Percentiles rank a stretch among this genome's conserved stretches.
These are phyloP conservation scores for Aspergillus sp. DNA, from an alignment of 2,329 filamentous ascomycete species.

Conservation along the genomic window DNA sequence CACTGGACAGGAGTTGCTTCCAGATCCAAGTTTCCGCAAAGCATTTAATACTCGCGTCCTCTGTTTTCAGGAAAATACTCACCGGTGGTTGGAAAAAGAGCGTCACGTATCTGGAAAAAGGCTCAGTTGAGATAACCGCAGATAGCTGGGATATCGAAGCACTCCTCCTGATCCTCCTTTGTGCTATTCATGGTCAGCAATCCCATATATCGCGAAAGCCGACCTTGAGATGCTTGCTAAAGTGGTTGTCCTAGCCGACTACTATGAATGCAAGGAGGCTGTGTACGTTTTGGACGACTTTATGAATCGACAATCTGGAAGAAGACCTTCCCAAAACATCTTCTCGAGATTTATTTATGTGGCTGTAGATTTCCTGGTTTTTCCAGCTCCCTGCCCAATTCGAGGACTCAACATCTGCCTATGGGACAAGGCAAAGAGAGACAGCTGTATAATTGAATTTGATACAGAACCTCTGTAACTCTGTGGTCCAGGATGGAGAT, in stretches of 20 bases:
- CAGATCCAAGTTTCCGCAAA: constrained; percentile 26
- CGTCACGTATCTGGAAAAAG: constrained; percentile 9
- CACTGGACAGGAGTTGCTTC: not conserved
- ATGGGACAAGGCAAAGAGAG: too few relatives aligned
- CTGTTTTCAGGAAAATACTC: constrained; percentile 20
- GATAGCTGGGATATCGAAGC: constrained; percentile 27
- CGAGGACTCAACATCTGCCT: not conserved
- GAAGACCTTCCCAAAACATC: constrained; percentile 7
- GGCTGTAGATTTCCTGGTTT: constrained; percentile 18
- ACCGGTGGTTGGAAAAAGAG: constrained; percentile 22
- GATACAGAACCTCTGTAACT: too few relatives aligned
- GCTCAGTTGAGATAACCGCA: constrained; percentile 19
- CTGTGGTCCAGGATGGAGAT: too few relatives aligned
- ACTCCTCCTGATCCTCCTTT: constrained; percentile 21
- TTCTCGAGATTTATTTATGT: constrained; percentile 8
- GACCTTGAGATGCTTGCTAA: constrained; percentile 24
- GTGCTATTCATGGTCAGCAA: constrained; percentile 22
- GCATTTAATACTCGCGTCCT: constrained; percentile 21
- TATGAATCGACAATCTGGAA: constrained; percentile 18
- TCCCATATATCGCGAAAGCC: constrained; percentile 11
- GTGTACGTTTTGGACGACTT: constrained; percentile 13
- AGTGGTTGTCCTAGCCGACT: constrained; percentile 23
- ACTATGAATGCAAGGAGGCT: constrained; percentile 23
- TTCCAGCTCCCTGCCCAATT: constrained; percentile 19
- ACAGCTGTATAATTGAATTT: too few relatives aligned